A percentile compares a stretch with the other conserved stretches of the same genome.
phyloP scores from a whole-genome alignment of 1,139 yeast genomes.

The Debaryomyces psychrophilus region DNA sequence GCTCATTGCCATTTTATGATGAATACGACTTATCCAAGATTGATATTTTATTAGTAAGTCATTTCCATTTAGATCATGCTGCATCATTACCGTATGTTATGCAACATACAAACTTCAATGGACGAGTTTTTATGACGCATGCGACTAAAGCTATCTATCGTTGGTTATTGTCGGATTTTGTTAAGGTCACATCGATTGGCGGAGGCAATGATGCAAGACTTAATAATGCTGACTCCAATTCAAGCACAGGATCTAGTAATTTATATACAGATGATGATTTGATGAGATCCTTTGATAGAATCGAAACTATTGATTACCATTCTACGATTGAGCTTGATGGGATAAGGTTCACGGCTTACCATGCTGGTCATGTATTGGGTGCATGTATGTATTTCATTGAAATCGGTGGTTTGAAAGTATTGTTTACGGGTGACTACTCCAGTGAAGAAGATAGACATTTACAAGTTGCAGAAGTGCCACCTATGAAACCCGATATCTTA shows the following conservation, averaged over 20 bases:
- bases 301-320: slow-evolving; percentile 94
- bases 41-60: slow-evolving; percentile 85
- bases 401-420: slow-evolving; percentile 84
- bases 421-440: slow-evolving; percentile 96
- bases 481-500: slow-evolving; percentile 81
- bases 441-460: slow-evolving; percentile 95
- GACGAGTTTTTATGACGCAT: slow-evolving; percentile 97
- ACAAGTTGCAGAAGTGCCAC: slow-evolving; percentile 94
- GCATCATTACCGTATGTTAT: slow-evolving; percentile 96
- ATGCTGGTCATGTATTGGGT: slow-evolving; percentile 98
- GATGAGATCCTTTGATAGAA: slow-evolving; percentile 80
- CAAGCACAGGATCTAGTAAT: slow-evolving; percentile 41
- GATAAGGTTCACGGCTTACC: slow-evolving; percentile 93
- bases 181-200: slow-evolving; percentile 81
- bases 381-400: slow-evolving; percentile 98
- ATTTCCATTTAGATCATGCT: slow-evolving; percentile 96
- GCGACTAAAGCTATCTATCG: slow-evolving; percentile 97
- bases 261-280: slow-evolving; percentile 91
- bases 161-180: slow-evolving; percentile 94
- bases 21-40: slow-evolving; percentile 89
- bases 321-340: slow-evolving; percentile 95
- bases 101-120: slow-evolving; percentile 94
- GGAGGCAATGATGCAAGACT: slow-evolving; percentile 39
- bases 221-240: slow-evolving; percentile 24
- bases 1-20: slow-evolving; percentile 92